Evolutionary conservation across 805 yeast genomes (phyloP).

Genomic region (Saccharomyces paradoxus): DNA sequence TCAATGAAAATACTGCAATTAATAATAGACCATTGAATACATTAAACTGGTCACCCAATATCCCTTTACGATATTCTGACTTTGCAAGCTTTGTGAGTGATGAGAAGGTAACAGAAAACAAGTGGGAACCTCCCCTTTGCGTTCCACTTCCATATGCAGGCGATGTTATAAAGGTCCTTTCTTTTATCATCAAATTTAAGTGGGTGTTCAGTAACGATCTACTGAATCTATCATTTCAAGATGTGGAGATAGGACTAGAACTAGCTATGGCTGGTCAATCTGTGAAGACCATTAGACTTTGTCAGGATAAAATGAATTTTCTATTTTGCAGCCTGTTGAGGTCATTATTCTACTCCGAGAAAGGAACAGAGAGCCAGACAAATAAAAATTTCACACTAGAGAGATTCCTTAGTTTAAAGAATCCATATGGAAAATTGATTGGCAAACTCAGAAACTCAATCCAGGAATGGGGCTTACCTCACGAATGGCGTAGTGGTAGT

Average conservation of each 20-base stretch:
- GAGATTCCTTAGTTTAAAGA: constrained; percentile 8
- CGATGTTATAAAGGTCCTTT: constrained; percentile 24
- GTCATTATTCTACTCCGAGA: constrained; percentile 14
- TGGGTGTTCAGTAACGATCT: constrained; percentile 17
- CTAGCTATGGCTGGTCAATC: constrained; percentile 11
- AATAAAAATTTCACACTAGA: constrained; percentile 10
- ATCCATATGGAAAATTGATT: constrained; percentile 18
- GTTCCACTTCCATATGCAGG: constrained; percentile 21
- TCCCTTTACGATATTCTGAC: constrained; percentile 18
- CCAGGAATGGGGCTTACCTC: constrained; percentile 26
- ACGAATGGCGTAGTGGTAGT: constrained; percentile 19
- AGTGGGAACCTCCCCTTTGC: constrained; percentile 6
- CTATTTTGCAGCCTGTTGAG: constrained; percentile 21
- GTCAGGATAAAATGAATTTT: constrained; percentile 24
- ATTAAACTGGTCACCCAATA: constrained; percentile 24
- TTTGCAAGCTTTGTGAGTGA: constrained; percentile 2
- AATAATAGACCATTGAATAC: background rate
- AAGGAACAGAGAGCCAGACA: constrained; percentile 7
- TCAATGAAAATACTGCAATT: background rate
- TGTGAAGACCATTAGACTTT: constrained; percentile 12
- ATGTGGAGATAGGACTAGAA: constrained; percentile 26
- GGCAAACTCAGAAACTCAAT: constrained; percentile 17
- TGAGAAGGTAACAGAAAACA: constrained; percentile 12
- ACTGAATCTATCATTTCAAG: constrained; percentile 24
- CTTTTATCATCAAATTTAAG: constrained; percentile 25